Evolutionary conservation across 2,329 filamentous ascomycete species (phyloP), one percentile per base, ranked within the genome.

Genomic region (Didymella segeticola): DNA sequence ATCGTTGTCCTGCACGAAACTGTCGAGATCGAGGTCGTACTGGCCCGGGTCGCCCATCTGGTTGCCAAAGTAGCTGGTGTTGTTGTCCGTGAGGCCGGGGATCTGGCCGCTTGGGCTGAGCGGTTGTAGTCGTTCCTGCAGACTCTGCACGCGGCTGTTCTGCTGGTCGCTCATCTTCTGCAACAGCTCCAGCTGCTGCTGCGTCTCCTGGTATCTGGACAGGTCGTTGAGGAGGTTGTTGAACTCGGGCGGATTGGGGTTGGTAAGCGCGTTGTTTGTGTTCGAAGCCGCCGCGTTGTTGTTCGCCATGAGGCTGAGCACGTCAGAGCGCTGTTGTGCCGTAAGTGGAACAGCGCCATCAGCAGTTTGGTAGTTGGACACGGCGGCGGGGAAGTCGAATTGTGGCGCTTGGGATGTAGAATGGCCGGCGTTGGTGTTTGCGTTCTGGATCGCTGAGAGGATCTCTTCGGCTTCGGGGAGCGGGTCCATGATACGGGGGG

Each of bases 111-210:
- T 90, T 0, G 92, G 92, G 66, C 88, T 93, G 11, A 96, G 81
- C 0, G 92, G 92, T 6, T 89, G 87, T 7, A 97, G 82, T 14
- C 91, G 78, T 49, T 85, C 86, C 45, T 86, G 86, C 9, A 97
- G 80, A 53, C 90, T 86, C 57, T 90, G 85, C 1, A 97, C 89
- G 42, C 89, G 89, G 41, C 83, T 83, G 56, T 89, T 87, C 67
- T 96, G 92, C 55, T 93, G 87, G 20, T 86, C 84, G 69, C 96
- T 90, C 66, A 96, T 80, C 36, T 87, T 88, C 58, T 90, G 86
- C 2, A 98, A 81, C 25, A 89, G 83, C 45, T 95, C 90, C 23
- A 97, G 83, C 58, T 96, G 89, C 12, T 88, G 81, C 57, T 89
- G 83, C 4, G 89, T 93, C 56, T 84, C 84, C 38, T 82, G 84